phyloP scores from a whole-genome alignment of 2,329 filamentous ascomycete species.

The Aspergillus terreus region DNA sequence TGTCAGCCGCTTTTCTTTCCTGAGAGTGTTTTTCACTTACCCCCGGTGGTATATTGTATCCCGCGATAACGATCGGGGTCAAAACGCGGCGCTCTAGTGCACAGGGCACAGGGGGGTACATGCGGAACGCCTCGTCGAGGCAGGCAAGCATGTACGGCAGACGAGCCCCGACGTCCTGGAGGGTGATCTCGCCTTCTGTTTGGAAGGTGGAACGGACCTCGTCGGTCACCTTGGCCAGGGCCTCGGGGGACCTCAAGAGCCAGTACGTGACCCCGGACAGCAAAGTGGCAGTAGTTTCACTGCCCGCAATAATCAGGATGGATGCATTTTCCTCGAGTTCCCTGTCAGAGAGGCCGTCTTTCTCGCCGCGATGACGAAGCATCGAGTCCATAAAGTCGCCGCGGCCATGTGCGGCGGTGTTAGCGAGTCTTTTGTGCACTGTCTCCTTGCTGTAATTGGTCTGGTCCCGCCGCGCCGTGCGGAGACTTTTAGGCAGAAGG shows the following conservation, averaged over 20 bases:
- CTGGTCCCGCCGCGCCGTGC: constrained; percentile 2
- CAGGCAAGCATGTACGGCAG: constrained; percentile 40
- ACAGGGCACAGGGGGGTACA: constrained; percentile 16
- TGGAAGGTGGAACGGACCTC: constrained; percentile 16
- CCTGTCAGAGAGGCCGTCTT: constrained; percentile 11
- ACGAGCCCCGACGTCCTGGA: constrained; percentile 17
- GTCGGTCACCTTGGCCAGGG: too few relatives aligned
- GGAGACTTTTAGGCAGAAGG: not conserved
- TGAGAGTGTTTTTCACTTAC: too few relatives aligned
- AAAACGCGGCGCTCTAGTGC: too few relatives aligned
- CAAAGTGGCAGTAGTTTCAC: constrained; percentile 43
- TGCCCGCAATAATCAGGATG: constrained; percentile 39
- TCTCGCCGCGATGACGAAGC: constrained; percentile 10
- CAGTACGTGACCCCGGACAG: constrained; percentile 29
- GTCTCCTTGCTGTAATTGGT: not conserved
- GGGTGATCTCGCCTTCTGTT: constrained; percentile 26
- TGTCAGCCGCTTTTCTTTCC: too few relatives aligned
- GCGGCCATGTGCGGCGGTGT: not conserved
- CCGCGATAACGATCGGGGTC: too few relatives aligned
- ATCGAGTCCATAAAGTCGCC: constrained; percentile 17
- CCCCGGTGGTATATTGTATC: too few relatives aligned
- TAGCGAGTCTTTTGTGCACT: constrained; percentile 4
- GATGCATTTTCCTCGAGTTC: constrained; percentile 36
- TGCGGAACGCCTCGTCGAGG: constrained; percentile 39
- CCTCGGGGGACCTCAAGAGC: too few relatives aligned